Conservation (phyloP, 2,329 filamentous ascomycete species). For the Botrytis medusae region DNA sequence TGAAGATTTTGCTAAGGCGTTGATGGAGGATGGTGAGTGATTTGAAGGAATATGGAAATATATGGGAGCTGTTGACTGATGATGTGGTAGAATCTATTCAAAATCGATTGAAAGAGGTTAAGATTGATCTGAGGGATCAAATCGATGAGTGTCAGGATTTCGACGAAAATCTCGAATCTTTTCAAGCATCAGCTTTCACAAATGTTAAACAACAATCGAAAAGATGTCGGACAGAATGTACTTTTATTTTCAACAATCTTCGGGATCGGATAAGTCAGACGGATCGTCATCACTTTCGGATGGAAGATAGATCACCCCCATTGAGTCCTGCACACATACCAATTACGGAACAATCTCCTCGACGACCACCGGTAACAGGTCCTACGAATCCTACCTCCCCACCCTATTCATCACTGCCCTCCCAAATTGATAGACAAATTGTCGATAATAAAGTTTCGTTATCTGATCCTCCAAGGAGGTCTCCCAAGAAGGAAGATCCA, state of each 20-base stretch:
- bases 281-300: constrained; percentile 21
- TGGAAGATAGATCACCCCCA: constrained; percentile 19
- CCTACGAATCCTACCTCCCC: not conserved
- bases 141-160: constrained; percentile 35
- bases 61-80: constrained; percentile 20
- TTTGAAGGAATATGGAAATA: not conserved
- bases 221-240: constrained; percentile 33
- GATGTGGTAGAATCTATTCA: constrained; percentile 29
- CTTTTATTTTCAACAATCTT: constrained; percentile 33
- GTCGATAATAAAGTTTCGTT: not conserved
- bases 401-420: not conserved
- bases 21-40: constrained; percentile 36
- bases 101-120: constrained; percentile 34
- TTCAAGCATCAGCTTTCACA: constrained; percentile 31
- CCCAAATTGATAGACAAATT: not conserved
- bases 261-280: constrained; percentile 26
- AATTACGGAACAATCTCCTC: not conserved
- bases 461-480: not conserved
- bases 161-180: constrained; percentile 35
- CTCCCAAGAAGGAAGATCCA: constrained; percentile 8
- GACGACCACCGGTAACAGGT: not conserved
- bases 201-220: constrained; percentile 31
- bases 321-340: constrained; percentile 16
- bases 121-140: constrained; percentile 35
- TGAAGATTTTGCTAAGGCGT: constrained; percentile 30